phyloP scores from a whole-genome alignment of 257 asterid species.

The Solanum habrochaites region DNA sequence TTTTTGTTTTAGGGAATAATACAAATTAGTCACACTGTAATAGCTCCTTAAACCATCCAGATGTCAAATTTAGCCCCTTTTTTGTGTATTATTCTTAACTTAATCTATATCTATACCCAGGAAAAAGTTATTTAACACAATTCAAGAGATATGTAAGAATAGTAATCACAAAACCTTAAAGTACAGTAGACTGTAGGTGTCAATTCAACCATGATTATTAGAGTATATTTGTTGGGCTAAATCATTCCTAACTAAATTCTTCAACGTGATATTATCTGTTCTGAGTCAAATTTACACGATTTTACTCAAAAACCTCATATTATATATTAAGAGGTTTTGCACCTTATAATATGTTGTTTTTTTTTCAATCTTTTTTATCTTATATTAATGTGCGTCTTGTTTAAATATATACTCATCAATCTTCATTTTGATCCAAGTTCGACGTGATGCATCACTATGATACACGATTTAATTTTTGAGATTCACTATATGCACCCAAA shows the following conservation, averaged over 20 bases:
- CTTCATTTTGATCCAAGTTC: neutral
- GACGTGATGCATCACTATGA: neutral
- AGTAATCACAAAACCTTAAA: neutral
- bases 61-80: neutral
- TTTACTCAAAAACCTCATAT: neutral
- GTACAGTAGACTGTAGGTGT: neutral
- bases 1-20: neutral
- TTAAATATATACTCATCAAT: neutral
- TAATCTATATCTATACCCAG: neutral
- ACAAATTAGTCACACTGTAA: neutral
- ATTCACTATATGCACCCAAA: neutral
- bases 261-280: neutral
- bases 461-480: neutral
- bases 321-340: neutral
- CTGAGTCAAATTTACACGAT: neutral
- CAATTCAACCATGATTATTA: neutral
- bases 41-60: neutral
- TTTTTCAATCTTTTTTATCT: neutral
- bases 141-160: neutral
- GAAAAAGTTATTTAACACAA: neutral
- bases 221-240: neutral
- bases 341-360: neutral
- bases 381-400: neutral
- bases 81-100: neutral
- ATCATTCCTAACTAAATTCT: neutral